phyloP scores from a whole-genome alignment of 495 filamentous ascomycete species.

The Aspergillus ostianus region DNA sequence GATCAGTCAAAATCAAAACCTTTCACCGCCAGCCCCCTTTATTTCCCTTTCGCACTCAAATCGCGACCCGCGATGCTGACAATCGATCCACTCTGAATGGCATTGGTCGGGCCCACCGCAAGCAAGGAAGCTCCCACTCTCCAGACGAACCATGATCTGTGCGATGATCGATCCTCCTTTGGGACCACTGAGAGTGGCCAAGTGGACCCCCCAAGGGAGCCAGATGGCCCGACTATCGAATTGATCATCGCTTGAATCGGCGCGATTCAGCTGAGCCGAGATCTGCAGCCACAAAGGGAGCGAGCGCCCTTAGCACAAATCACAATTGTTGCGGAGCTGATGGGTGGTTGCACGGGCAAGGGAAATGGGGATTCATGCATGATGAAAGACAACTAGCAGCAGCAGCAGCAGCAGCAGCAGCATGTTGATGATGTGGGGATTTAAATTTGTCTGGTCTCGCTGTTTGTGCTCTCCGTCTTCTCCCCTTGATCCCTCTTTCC shows the following conservation, averaged over 20 bases:
- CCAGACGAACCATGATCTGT: constrained; percentile 30
- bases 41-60: neutral
- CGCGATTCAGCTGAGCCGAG: constrained; percentile 15
- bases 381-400: neutral
- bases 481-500: neutral
- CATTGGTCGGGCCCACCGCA: constrained; percentile 2
- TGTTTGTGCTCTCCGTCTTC: neutral
- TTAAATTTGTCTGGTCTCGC: constrained; percentile 8
- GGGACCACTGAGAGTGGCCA: constrained; percentile 11
- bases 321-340: constrained; percentile 6
- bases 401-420: neutral
- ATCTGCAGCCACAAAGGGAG: constrained; percentile 18
- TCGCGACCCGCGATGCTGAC: constrained; percentile 6
- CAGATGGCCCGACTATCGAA: constrained; percentile 11
- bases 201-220: constrained; percentile 10
- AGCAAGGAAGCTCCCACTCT: constrained; percentile 16
- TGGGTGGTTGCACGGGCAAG: constrained; percentile 14
- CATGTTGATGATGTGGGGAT: neutral
- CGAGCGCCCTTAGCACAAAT: constrained; percentile 9
- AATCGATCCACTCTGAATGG: constrained; percentile 14
- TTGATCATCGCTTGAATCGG: constrained; percentile 4
- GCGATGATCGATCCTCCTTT: constrained; percentile 18
- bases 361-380: neutral
- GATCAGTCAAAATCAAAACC: neutral
- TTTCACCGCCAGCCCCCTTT: constrained; percentile 3